Evolutionary conservation across 768 basidiomycete genomes (phyloP), one percentile per base, ranked within the genome.

Genomic region (Daedalea quercina): DNA sequence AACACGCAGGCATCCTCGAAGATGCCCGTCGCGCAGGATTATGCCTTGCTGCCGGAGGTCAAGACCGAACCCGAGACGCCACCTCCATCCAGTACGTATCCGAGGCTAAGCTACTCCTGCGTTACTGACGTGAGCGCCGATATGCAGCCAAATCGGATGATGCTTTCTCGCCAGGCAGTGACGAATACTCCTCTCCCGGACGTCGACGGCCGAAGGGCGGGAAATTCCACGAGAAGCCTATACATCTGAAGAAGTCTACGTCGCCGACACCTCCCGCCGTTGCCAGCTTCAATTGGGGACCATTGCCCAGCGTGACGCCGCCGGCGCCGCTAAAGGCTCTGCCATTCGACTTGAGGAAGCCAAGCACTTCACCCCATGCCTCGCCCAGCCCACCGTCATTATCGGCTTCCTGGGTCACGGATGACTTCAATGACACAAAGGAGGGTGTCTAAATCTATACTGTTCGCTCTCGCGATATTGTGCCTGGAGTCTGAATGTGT

Each of bases 261-360:
- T 20, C n/a, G 35, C 54, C 34, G 52, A 56, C 9, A 28, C 53
- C 20, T 35, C 58, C 17, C 47, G 37, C 67, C 0, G 52, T 64
- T 1, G 31, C 73, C 22, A 59, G 69, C 1, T 82, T 84, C 63
- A 73, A 78, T 57, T 85, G 83, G 83, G 84, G 84, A 9, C 82
- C 82, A 1, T 58, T 84, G 53, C 83, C 83, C n/a, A 54, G 52
- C 23, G 51, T 61, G 26, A 47, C 50, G 19, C 55, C 61, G 23
- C 59, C 50, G 50, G 54, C 52, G 13, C 57, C 60, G 28, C 56
- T 44, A 55, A 58, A 50, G 46, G 56, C 54, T n/a, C 42, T 65
- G 6, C 55, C 57, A 19, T 35, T 46, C 4, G 33, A 44, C 3
- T 22, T 56, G 9, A 23, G 43, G 3, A 45, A 45, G 23, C 44